These are phyloP conservation scores for Nitzschia sp. DNA, from an alignment of 108 stramenopile species.

Conservation along the genomic window DNA sequence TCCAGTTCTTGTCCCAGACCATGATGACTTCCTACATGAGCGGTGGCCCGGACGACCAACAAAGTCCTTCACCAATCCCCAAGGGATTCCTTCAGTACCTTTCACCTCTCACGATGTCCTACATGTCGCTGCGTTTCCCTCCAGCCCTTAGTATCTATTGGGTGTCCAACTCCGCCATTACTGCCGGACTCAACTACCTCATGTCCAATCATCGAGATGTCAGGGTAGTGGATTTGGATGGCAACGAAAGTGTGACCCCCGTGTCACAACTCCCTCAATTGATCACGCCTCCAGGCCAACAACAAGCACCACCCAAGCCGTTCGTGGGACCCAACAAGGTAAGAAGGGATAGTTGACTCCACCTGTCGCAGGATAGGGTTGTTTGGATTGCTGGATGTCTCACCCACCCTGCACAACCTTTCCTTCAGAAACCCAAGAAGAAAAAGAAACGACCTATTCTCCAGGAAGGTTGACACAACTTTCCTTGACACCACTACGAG, in stretches of 20 bases:
- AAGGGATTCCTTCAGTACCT: conserved; percentile 80
- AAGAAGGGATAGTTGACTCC: too few relatives aligned
- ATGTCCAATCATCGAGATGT: too few relatives aligned
- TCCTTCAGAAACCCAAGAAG: too few relatives aligned
- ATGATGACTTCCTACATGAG: conserved; percentile 76
- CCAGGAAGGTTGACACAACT: too few relatives aligned
- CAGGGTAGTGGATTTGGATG: conserved; percentile 46
- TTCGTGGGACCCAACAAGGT: too few relatives aligned
- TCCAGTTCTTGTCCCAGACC: conserved; percentile 87
- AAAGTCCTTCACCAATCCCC: not conserved
- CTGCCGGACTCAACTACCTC: conserved; percentile 76
- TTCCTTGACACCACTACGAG: too few relatives aligned
- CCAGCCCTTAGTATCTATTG: conserved; percentile 93
- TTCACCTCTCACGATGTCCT: conserved; percentile 93
- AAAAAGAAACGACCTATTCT: too few relatives aligned
- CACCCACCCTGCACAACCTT: too few relatives aligned
- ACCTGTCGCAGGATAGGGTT: too few relatives aligned
- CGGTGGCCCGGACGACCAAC: conserved; percentile 58
- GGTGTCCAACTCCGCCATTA: conserved; percentile 94
- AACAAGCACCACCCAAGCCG: too few relatives aligned
- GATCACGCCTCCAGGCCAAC: too few relatives aligned
- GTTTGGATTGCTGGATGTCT: too few relatives aligned
- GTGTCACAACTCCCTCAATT: conserved; percentile 26
- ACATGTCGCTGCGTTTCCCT: conserved; percentile 93
- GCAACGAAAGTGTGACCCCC: conserved; percentile 46